A percentile compares a stretch with the other conserved stretches of the same genome.
Evolutionary conservation across 495 filamentous ascomycete species (phyloP).

Genomic region (Aspergillus bertholletiae): DNA sequence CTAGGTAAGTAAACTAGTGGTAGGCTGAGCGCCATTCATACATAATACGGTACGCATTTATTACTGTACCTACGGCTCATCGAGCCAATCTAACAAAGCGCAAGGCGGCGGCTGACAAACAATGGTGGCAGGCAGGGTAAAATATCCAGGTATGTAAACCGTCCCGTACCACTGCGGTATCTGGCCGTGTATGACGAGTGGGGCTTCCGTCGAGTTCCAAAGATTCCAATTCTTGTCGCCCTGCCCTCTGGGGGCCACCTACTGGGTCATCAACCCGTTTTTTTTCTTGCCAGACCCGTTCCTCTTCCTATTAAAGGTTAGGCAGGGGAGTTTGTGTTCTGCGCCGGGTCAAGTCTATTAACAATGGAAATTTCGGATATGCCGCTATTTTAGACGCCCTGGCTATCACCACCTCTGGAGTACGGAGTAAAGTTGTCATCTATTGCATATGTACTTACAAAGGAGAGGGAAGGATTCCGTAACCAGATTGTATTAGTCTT

Average conservation of each 20-base stretch:
- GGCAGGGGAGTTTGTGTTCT: not conserved
- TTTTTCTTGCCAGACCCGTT: no score
- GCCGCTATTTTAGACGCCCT: not conserved
- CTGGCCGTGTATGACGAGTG: constrained; percentile 5
- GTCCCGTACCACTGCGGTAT: constrained; percentile 3
- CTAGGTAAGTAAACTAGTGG: not conserved
- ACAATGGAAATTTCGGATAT: not conserved
- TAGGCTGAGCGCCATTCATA: constrained; percentile 1
- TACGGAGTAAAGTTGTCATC: not conserved
- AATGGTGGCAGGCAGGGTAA: not conserved
- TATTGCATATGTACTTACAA: not conserved
- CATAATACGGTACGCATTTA: constrained; percentile 2
- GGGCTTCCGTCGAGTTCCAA: constrained; percentile 17
- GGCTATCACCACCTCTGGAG: not conserved
- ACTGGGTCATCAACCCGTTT: constrained; percentile 7
- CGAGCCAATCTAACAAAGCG: not conserved
- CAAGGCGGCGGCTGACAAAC: not conserved
- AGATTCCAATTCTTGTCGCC: constrained; percentile 12
- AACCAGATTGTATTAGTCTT: not conserved
- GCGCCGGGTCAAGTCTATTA: not conserved
- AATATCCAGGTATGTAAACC: constrained; percentile 8
- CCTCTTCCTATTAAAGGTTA: not conserved
- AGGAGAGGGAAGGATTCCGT: not conserved
- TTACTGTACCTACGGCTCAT: not conserved
- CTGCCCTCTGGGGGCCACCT: not conserved